Percentiles rank a stretch among this genome's conserved stretches.
Conservation (phyloP, 1,284 basidiomycete genomes). For the Fomitopsis palustris region DNA sequence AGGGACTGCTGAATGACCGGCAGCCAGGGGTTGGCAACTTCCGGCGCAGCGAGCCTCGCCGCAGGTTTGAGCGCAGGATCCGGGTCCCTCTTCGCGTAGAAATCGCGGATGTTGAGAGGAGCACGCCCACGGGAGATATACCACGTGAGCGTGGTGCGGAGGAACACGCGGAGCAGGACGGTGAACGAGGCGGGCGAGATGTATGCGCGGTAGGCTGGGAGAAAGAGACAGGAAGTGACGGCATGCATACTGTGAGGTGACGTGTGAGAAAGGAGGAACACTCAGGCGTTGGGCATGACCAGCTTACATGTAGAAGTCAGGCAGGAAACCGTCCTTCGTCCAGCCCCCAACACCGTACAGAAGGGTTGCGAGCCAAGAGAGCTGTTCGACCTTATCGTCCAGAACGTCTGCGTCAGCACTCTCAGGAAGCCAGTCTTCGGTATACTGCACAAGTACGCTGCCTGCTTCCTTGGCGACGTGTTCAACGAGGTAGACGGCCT, state of each 20-base stretch:
- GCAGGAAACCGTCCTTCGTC: conserved; percentile 32
- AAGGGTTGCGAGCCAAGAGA: conserved; percentile 37
- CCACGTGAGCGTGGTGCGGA: conserved; percentile 30
- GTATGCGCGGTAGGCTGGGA: conserved; percentile 31
- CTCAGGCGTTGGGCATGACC: not conserved
- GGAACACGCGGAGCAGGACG: conserved; percentile 37
- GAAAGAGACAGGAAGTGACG: conserved; percentile 43
- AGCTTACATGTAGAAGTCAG: conserved; percentile 37
- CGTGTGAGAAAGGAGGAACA: not conserved
- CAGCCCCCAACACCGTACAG: conserved; percentile 43
- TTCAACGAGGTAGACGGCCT: conserved; percentile 22
- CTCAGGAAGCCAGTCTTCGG: conserved; percentile 46
- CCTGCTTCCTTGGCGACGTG: conserved; percentile 28
- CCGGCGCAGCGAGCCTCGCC: conserved; percentile 30
- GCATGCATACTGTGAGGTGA: conserved; percentile 36
- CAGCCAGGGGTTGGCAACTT: conserved; percentile 50
- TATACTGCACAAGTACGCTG: conserved; percentile 39
- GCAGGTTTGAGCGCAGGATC: conserved; percentile 30
- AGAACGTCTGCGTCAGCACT: conserved; percentile 32
- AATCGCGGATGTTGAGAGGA: conserved; percentile 30
- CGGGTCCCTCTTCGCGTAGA: conserved; percentile 29
- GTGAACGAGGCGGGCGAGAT: conserved; percentile 25
- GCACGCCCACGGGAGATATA: conserved; percentile 38
- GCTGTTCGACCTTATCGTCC: conserved; percentile 41
- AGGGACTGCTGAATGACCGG: conserved; percentile 48